Percentiles rank a stretch among this genome's conserved stretches.
Conservation (phyloP, 805 yeast genomes). For the Saccharomycopsis sp. region DNA sequence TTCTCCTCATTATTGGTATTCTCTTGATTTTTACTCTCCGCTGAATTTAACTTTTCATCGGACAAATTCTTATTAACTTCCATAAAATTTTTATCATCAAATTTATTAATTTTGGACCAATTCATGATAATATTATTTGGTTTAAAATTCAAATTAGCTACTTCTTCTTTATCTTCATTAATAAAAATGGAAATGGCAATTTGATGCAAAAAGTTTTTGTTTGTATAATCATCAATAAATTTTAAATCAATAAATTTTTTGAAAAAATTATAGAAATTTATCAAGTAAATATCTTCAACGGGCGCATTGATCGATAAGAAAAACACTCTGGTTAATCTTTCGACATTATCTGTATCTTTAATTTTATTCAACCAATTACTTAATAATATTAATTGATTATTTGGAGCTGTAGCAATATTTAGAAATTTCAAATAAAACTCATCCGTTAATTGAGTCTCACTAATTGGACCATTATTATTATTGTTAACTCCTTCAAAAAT, state of each 20-base stretch:
- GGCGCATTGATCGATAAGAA: constrained; percentile 52
- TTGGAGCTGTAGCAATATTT: constrained; percentile 34
- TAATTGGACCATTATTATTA: not conserved
- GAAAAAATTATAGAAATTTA: constrained; percentile 38
- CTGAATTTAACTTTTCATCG: too few species aligned
- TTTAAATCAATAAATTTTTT: constrained; percentile 48
- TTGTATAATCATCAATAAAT: constrained; percentile 60
- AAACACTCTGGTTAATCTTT: constrained; percentile 60
- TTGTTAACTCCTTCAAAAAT: not conserved
- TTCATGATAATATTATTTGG: constrained; percentile 3
- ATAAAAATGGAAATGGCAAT: constrained; percentile 24
- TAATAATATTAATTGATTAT: constrained; percentile 25
- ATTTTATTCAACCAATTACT: constrained; percentile 35
- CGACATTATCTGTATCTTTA: constrained; percentile 31
- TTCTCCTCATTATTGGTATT: not conserved
- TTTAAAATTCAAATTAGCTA: not conserved
- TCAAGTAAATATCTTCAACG: constrained; percentile 52
- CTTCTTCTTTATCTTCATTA: not conserved
- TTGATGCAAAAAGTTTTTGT: constrained; percentile 71
- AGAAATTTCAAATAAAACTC: constrained; percentile 65
- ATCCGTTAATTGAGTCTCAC: constrained; percentile 32
- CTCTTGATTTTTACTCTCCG: not conserved
- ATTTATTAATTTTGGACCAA: not conserved
- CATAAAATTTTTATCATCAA: too few species aligned
- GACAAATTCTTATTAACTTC: too few species aligned